Conservation (phyloP, 1,139 yeast genomes). For the Blastobotrys elegans region DNA sequence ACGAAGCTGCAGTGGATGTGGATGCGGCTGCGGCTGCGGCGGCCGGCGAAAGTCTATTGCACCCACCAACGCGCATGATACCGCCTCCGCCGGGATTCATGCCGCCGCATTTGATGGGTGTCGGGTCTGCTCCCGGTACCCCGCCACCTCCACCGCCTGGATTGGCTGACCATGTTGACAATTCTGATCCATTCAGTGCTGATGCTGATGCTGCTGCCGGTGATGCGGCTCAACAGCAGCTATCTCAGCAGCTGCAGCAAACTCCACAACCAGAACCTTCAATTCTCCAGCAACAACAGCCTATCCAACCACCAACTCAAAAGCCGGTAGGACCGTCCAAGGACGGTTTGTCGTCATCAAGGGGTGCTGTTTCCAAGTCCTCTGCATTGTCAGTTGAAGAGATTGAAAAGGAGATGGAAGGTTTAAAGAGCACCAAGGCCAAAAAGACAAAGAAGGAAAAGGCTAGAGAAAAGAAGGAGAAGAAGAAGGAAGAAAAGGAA, state of each 20-base stretch:
- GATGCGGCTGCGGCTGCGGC: not conserved
- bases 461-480: not conserved
- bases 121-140: not conserved
- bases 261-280: not conserved
- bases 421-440: not conserved
- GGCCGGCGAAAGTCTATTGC: not conserved
- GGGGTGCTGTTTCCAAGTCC: not conserved
- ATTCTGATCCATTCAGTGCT: not conserved
- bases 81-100: constrained; percentile 6
- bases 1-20: not conserved
- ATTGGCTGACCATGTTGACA: not conserved
- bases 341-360: no score
- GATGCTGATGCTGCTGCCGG: not conserved
- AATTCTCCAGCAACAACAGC: not conserved
- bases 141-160: constrained; percentile 10
- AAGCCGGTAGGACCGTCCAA: not conserved
- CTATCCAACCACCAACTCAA: not conserved
- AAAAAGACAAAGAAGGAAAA: constrained; percentile 8
- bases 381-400: constrained; percentile 1
- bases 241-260: not conserved
- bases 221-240: not conserved
- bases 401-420: constrained; percentile 4
- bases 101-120: constrained; percentile 3
- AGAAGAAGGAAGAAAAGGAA: not conserved
- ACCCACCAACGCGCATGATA: constrained; percentile 1